phyloP scores from a whole-genome alignment of 257 asterid genomes.

The Petunia axillaris region DNA sequence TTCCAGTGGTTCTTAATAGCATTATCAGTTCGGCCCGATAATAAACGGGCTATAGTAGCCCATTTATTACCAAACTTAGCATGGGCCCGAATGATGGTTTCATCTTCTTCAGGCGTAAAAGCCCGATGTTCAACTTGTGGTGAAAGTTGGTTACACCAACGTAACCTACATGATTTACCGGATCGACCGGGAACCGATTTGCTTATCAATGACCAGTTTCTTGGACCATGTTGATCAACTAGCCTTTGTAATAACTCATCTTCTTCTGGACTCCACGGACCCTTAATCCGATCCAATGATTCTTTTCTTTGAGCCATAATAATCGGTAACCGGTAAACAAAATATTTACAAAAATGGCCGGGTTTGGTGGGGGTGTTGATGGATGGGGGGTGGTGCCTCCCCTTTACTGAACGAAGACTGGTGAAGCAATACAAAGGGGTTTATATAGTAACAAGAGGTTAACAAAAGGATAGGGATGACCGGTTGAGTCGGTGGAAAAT shows the following conservation, averaged over 20 bases:
- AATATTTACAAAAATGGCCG: neutral
- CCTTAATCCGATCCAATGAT: slow-evolving; percentile 63
- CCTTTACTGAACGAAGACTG: slow-evolving; percentile 38
- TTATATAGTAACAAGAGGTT: slow-evolving; percentile 34
- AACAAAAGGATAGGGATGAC: slow-evolving; percentile 52
- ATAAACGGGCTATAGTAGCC: slow-evolving; percentile 76
- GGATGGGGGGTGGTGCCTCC: slow-evolving; percentile 65
- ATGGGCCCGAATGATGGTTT: slow-evolving; percentile 68
- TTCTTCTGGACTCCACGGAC: slow-evolving; percentile 92
- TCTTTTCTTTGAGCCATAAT: slow-evolving; percentile 57
- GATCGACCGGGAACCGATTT: slow-evolving; percentile 76
- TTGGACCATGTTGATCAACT: slow-evolving; percentile 73
- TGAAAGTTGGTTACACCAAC: slow-evolving; percentile 90
- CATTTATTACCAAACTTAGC: slow-evolving; percentile 74
- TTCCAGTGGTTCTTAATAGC: slow-evolving; percentile 88
- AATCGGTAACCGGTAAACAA: neutral
- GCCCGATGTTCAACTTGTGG: slow-evolving; percentile 83
- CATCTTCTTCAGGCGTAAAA: slow-evolving; percentile 71
- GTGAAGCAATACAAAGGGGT: slow-evolving; percentile 23
- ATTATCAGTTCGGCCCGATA: slow-evolving; percentile 79
- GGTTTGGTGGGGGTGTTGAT: slow-evolving; percentile 29
- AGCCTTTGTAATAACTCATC: slow-evolving; percentile 60
- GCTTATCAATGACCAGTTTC: slow-evolving; percentile 86
- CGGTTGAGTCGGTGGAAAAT: slow-evolving; percentile 46
- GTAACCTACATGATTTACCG: slow-evolving; percentile 75